Evolutionary conservation across 2,329 filamentous ascomycete genomes (phyloP), one percentile per base, ranked within the genome.

Genomic region (Cordyceps farinosa): DNA sequence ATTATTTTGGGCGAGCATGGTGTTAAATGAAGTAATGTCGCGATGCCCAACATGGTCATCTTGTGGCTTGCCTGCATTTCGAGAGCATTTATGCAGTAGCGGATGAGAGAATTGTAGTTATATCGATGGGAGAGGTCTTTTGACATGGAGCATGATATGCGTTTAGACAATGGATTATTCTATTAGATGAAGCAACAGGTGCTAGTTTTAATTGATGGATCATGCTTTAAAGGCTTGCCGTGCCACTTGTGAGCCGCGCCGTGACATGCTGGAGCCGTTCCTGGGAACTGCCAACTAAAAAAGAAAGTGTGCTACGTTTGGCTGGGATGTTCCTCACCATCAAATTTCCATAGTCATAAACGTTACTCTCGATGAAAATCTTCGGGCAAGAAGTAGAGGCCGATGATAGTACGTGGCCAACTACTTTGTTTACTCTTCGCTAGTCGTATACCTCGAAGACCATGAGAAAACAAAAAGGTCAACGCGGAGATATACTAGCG

Each of bases 391-490:
- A 83, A 77, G 78, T 75, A 73, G 76, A 78, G 77, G 80, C 70
- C 76, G 73, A 78, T 84, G 79, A 84, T 76, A 80, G 75, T 72
- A 70, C 68, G 56, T 67, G 73, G 70, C 70, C 74, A 76, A 71
- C 72, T 73, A 73, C 77, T 76, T 70, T 74, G 72, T 78, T 95
- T 83, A 71, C 78, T 97, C 83, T 97, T 83, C 90, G 92, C 92
- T 86, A 93, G 85, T 87, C 87, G 90, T 96, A 87, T 97, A 97
- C 89, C 92, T 91, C 87, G 86, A 86, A 84, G 89, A 87, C 88
- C 90, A 91, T 89, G 73, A 81, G 77, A 30, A 29, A 29, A 38
- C 71, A 78, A 70, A 72, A 79, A 82, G 89, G 86, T 88, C 85
- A 83, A 88, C 86, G 87, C 88, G 91, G 90, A 90, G 91, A 96